Evolutionary conservation across 352 stramenopile species (phyloP).

Genomic region (Aphanomyces astaci): DNA sequence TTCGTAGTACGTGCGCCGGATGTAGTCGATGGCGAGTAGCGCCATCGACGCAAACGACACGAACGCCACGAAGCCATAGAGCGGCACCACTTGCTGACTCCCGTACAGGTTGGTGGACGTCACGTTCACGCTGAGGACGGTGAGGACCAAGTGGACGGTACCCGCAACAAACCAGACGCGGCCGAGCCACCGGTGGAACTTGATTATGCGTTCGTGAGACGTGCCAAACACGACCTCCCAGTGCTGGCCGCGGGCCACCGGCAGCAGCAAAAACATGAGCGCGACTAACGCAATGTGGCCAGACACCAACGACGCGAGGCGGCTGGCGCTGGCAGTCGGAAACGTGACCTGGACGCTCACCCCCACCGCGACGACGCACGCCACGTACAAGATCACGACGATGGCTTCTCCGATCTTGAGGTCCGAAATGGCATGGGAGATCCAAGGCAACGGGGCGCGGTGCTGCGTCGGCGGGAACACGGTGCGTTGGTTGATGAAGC

Average conservation of each 20-base stretch:
- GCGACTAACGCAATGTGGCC: constrained; percentile 56
- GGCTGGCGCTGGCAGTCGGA: constrained; percentile 28
- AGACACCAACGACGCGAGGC: constrained; percentile 25
- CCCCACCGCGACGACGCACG: constrained; percentile 33
- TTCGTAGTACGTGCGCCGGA: constrained; percentile 64
- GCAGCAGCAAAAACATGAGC: constrained; percentile 74
- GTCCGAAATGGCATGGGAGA: constrained; percentile 50
- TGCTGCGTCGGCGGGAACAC: background rate
- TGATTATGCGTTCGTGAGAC: constrained; percentile 75
- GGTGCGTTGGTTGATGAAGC: background rate
- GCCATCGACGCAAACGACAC: constrained; percentile 44
- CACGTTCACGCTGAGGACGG: constrained; percentile 33
- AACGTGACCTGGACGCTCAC: constrained; percentile 32
- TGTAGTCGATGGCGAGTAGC: constrained; percentile 29
- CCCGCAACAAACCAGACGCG: constrained; percentile 45
- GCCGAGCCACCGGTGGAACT: constrained; percentile 78
- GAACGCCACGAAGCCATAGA: constrained; percentile 58
- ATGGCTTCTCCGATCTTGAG: constrained; percentile 52
- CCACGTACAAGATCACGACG: constrained; percentile 57
- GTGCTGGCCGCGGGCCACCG: constrained; percentile 42
- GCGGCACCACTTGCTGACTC: constrained; percentile 33
- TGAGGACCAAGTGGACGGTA: constrained; percentile 50
- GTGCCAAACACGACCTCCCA: constrained; percentile 64
- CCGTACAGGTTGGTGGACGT: constrained; percentile 36
- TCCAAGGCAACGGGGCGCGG: constrained; percentile 29